Base-by-base conservation (phyloP, 2,329 filamentous ascomycete species). In the Aspergillus piperis region DNA sequence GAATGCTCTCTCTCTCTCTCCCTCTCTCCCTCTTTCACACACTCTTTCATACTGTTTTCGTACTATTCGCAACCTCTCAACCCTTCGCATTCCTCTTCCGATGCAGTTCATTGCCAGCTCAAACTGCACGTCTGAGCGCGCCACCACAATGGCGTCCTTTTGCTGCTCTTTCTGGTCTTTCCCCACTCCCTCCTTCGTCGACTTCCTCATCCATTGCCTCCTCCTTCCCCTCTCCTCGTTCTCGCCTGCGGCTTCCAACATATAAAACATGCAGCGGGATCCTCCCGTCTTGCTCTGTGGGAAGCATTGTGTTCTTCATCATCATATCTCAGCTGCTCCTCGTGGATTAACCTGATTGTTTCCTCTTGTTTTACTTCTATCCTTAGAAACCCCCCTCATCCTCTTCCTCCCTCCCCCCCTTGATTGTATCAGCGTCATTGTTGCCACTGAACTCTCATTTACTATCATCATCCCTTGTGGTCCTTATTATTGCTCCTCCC, bases 251-350 rank as follows among this genome's bases (percentile, higher is more conserved):
- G 61, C 64, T 63, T 57, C 64, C 52, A 53, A 70, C 68, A 73
- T 75, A 75, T 75, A 75, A 75, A 69, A 71, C 71, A 72, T 72
- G 68, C 66, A 68, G 60, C 65, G 63, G 67, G 60, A 66, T 71
- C 71, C 64, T 65, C 51, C 57, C 59, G 42, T 64, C 59, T 64
- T 36, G 32, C 60, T 59, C 60, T 62, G 48, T 60, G 54, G 49
- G 25, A 62, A 65, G 47, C 54, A 64, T 62, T 67, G 54, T 65
- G 55, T 70, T 68, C 65, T 62, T 67, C 53, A 27, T 66, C 64
- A 64, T 36, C 32, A 36, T 15, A 36, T 62, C 54, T 62, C 62
- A 63, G 62, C 65, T 51, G 62, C 59, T 59, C 66, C 71, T 72
- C 68, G 68, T 67, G 68, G 61, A 66, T 66, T 68, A 42, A 52